Evolutionary conservation across 352 stramenopile species (phyloP).

Genomic region (Phytopythium sindhum): DNA sequence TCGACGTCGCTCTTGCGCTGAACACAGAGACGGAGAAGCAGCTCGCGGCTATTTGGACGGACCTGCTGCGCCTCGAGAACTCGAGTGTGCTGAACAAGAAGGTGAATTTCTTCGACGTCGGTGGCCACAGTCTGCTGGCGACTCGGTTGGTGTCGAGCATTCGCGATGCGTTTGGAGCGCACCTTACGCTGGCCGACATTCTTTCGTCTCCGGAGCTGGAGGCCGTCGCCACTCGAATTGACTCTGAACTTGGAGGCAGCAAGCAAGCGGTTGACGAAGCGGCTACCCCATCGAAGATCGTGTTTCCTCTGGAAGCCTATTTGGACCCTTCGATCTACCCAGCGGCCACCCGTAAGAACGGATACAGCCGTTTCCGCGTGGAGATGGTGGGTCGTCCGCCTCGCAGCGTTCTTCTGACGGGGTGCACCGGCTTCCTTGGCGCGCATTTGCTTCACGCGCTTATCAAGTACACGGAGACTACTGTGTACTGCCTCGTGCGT

Average conservation of each 20-base stretch:
- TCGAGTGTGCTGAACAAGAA: constrained; percentile 50
- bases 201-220: constrained; percentile 53
- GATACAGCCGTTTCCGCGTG: constrained; percentile 77
- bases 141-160: constrained; percentile 73
- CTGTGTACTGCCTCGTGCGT: constrained; percentile 84
- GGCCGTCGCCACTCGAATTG: constrained; percentile 54
- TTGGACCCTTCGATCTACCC: constrained; percentile 72
- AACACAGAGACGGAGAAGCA: constrained; percentile 59
- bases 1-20: constrained; percentile 34
- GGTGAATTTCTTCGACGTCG: constrained; percentile 79
- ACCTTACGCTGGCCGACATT: constrained; percentile 76
- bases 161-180: constrained; percentile 53
- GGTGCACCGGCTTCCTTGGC: constrained; percentile 90
- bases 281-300: constrained; percentile 17
- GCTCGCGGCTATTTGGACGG: constrained; percentile 59
- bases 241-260: constrained; percentile 21
- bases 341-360: constrained; percentile 60
- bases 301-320: constrained; percentile 61
- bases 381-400: constrained; percentile 72
- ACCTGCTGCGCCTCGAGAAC: constrained; percentile 62
- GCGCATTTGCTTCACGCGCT: constrained; percentile 82
- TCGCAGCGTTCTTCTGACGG: constrained; percentile 85
- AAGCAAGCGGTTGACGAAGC: constrained; percentile 9
- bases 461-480: constrained; percentile 60
- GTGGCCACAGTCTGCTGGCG: constrained; percentile 75